A percentile compares a stretch with the other conserved stretches of the same genome.
These are phyloP conservation scores for Melocanna baccifera DNA, from an alignment of 176 grass and related monocot genomes.

Conservation along the genomic window DNA sequence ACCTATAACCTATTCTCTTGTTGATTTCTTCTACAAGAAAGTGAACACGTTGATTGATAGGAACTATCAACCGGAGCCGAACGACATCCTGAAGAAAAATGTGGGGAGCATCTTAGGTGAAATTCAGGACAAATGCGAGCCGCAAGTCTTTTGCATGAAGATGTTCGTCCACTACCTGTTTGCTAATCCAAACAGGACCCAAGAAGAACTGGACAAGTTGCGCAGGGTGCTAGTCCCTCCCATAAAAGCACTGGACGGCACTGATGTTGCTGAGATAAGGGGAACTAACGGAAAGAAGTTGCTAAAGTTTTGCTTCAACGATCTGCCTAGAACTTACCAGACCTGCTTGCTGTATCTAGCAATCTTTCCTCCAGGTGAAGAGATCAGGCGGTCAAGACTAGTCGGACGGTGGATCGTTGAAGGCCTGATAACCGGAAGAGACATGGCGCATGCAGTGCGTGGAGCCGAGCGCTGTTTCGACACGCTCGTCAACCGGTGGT, in stretches of 20 bases:
- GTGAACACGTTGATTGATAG: too few relatives aligned
- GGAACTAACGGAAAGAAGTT: neutral
- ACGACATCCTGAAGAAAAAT: too few relatives aligned
- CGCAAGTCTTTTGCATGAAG: neutral
- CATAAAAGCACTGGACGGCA: too few relatives aligned
- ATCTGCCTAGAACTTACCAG: neutral
- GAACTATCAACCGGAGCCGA: too few relatives aligned
- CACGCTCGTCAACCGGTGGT: neutral
- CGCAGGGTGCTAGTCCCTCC: too few relatives aligned
- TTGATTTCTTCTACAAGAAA: too few relatives aligned
- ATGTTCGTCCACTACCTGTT: neutral
- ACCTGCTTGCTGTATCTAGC: neutral
- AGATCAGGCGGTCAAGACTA: neutral
- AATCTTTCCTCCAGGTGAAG: neutral
- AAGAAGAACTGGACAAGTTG: neutral
- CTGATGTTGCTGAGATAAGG: too few relatives aligned
- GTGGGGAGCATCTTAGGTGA: too few relatives aligned
- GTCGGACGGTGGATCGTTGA: neutral
- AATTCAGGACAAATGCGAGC: too few relatives aligned
- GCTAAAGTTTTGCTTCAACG: neutral
- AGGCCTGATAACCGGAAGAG: neutral
- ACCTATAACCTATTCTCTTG: too few relatives aligned
- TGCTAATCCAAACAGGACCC: neutral
- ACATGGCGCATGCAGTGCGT: neutral
- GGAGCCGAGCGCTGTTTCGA: neutral